phyloP scores from a whole-genome alignment of 2,329 filamentous ascomycete genomes.

The Fusarium robinianum region DNA sequence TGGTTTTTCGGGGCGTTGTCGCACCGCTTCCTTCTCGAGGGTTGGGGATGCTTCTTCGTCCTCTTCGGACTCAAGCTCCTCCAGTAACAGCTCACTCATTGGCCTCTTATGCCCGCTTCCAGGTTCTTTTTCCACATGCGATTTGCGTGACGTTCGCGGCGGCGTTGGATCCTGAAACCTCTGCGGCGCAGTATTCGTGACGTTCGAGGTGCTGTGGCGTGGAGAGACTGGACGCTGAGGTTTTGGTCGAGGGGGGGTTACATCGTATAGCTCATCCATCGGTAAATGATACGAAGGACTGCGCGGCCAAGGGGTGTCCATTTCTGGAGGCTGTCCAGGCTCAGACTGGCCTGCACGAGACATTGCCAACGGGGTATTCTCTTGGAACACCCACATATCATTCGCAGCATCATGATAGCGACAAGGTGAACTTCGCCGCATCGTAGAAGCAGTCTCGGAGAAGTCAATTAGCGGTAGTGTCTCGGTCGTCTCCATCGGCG shows the following conservation, averaged over 20 bases:
- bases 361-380: conserved; percentile 12
- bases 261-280: conserved; percentile 37
- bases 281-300: conserved; percentile 29
- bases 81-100: conserved; percentile 5
- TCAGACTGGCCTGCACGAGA: conserved; percentile 2
- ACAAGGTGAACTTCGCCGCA: conserved; percentile 40
- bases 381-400: conserved; percentile 23
- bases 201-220: neutral
- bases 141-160: neutral
- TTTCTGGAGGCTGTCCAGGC: conserved; percentile 3
- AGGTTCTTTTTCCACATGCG: neutral
- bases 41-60: neutral
- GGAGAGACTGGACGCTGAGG: neutral
- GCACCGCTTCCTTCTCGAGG: neutral
- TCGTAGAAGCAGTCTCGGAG: conserved; percentile 44
- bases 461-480: conserved; percentile 33
- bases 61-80: conserved; percentile 4
- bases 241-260: conserved; percentile 26
- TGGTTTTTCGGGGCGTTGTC: neutral
- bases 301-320: neutral
- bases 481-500: neutral
- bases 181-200: neutral
- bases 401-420: conserved; percentile 4
- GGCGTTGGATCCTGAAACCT: conserved; percentile 1
- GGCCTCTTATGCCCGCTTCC: conserved; percentile 4